A percentile compares a stretch with the other conserved stretches of the same genome.
These are phyloP conservation scores for Nidula niveotomentosa DNA, from an alignment of 1,284 basidiomycete species.

Conservation along the genomic window DNA sequence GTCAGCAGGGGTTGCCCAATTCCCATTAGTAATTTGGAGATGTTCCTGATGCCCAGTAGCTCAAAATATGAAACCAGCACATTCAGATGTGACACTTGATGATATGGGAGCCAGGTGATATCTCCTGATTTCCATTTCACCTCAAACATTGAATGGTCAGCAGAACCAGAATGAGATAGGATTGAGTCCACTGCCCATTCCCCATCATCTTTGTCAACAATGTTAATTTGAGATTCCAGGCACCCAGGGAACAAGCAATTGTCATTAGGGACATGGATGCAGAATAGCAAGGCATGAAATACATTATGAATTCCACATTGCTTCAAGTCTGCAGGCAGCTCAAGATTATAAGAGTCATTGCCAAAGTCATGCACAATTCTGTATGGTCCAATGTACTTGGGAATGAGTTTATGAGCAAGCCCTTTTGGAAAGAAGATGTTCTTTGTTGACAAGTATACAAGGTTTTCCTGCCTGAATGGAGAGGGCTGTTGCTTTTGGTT, in stretches of 20 bases:
- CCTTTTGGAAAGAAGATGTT: constrained; percentile 17
- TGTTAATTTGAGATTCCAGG: constrained; percentile 7
- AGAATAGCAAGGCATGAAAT: constrained; percentile 28
- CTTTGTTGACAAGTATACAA: constrained; percentile 28
- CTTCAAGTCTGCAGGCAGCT: constrained; percentile 5
- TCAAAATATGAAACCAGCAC: constrained; percentile 19
- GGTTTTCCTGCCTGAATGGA: constrained; percentile 18
- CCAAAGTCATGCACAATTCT: constrained; percentile 1
- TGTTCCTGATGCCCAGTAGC: too few species aligned
- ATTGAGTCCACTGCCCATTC: constrained; percentile 33
- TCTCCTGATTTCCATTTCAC: constrained; percentile 33
- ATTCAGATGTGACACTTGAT: constrained; percentile 17
- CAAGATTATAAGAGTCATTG: constrained; percentile 13
- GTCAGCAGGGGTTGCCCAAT: too few species aligned
- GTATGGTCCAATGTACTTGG: constrained; percentile 6
- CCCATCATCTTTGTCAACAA: background rate
- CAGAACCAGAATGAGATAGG: constrained; percentile 21
- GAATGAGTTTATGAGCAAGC: constrained; percentile 5
- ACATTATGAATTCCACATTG: too few species aligned
- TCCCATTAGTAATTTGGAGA: too few species aligned
- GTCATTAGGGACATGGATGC: constrained; percentile 23
- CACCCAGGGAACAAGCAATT: constrained; percentile 25
- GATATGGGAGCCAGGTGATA: constrained; percentile 26
- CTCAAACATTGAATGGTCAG: constrained; percentile 21
- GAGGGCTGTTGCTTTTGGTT: constrained; percentile 15